Base-by-base conservation (phyloP, 179 eudicot genomes). In the Drosera spatulata region DNA sequence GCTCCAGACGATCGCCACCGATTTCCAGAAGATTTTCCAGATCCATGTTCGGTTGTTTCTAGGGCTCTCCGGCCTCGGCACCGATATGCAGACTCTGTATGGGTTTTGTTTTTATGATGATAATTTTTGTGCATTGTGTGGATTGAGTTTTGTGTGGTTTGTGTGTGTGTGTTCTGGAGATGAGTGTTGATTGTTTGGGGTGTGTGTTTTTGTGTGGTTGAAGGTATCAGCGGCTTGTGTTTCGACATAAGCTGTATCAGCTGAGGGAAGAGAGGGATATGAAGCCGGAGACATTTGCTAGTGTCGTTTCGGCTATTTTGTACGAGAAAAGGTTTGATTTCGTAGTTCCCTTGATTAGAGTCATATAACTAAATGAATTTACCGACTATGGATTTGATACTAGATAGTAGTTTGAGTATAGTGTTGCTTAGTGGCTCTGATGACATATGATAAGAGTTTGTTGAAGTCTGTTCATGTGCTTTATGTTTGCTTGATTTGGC, bases 201-300 rank as follows among this genome's bases (percentile, higher is more conserved):
- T 22, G 33, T 22, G 33, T 22, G 33, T 22, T 22, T 22, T 22
- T 22, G 33, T 22, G 33, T 22, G 33, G 33, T 61, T 63, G 66
- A 56, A 93, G 99, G 65, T 76, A 79, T 64, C 99, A 93, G 66
- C 80, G 95, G 45, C 86, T 93, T 58, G 83, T 78, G 55, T 93
- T 86, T 60, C 78, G 96, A 6, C 99, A 86, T 81, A 93, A 93
- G 71, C 62, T 93, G 74, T 93, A 88, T 65, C 73, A 86, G 74
- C 86, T 93, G 47, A 71, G 99, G 53, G 99, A 93, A 73, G 99
- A 93, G 80, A 93, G 96, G 75, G 82, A 86, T 61, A 93, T 88
- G 99, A 93, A 89, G 83, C 99, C 99, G 37, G 93, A 88, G 65
- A 93, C 99, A 7, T 93, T 93, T 70, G 95, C 99, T 39, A 93